A percentile compares a stretch with the other conserved stretches of the same genome.
Evolutionary conservation across 805 yeast species (phyloP).

Genomic region (Suhomyces faveliae): DNA sequence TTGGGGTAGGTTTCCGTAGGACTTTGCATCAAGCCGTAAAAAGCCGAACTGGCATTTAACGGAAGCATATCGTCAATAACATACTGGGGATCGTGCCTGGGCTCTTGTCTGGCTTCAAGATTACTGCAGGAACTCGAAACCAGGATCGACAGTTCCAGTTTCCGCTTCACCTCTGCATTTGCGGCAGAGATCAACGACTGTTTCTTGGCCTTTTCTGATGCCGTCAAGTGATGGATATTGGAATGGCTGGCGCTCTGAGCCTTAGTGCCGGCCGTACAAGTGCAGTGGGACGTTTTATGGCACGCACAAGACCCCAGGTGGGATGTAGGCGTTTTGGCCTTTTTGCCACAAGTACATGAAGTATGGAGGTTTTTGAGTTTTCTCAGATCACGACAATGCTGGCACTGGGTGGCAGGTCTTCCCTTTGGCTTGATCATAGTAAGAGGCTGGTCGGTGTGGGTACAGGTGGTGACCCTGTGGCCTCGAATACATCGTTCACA

Average conservation of each 20-base stretch:
- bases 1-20: constrained; percentile 10
- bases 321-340: constrained; percentile 39
- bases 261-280: constrained; percentile 28
- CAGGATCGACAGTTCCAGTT: constrained; percentile 4
- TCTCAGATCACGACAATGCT: constrained; percentile 77
- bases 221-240: constrained; percentile 14
- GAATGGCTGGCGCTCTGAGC: not conserved
- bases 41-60: constrained; percentile 28
- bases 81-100: constrained; percentile 7
- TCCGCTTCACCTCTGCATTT: constrained; percentile 12
- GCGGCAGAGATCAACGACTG: constrained; percentile 16
- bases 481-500: constrained; percentile 96
- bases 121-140: not conserved
- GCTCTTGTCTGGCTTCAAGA: not conserved
- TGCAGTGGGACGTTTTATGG: constrained; percentile 40
- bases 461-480: constrained; percentile 91
- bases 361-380: constrained; percentile 65
- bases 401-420: constrained; percentile 89
- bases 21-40: constrained; percentile 27
- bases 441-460: constrained; percentile 86
- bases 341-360: constrained; percentile 67
- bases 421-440: constrained; percentile 96
- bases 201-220: constrained; percentile 15
- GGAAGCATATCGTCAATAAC: constrained; percentile 33
- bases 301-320: constrained; percentile 40